Base-by-base conservation (phyloP, 2,329 filamentous ascomycete species). In the Fusarium robinianum region DNA sequence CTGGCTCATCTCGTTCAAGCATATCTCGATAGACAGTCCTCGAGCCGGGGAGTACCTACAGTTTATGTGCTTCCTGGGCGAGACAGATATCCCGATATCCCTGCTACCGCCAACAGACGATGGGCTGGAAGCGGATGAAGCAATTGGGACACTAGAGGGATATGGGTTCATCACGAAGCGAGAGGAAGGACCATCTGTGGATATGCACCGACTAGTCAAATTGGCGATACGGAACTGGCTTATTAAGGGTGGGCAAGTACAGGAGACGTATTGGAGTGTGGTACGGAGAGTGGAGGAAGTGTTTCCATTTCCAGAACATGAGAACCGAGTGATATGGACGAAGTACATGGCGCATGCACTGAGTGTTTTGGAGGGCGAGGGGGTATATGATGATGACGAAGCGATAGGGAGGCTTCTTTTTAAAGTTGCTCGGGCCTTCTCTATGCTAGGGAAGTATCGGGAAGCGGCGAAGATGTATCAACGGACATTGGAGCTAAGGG, bases 1-100 rank as follows among this genome's bases (percentile, higher is more conserved):
- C 0, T 70, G 63, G 66, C 48, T 65, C 2, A 63, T 69, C 3
- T 67, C 66, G 0, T 71, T 69, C 35, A 10, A 52, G 1, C 55
- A 68, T 4, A 66, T 70, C 8, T 40, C 18, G 3, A 21, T 43
- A 14, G 25, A 64, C 14, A 22, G 56, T 6, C 45, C 45, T 5
- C 53, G 63, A 2, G 64, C 66, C 1, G 57, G 53, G 10, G 8
- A 60, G 5, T 67, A 62, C 29, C 49, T 68, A 0, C 51, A 43
- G 14, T 66, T 63, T 16, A 61, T 68, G n/a, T 61, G 53, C 16
- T 61, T 63, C 30, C 36, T 66, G 1, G 55, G 50, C 6, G 52
- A 61, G 18, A 64, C 63, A 22, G 53, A 64, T 17, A 67, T 67
- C 15, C 65, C 64, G 1, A 22, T 10, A n/a, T 42, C 45, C 10